Percentiles rank a stretch among this genome's conserved stretches.
Conservation (phyloP, 2,329 filamentous ascomycete species). For the Corniculantispora saksenae region DNA sequence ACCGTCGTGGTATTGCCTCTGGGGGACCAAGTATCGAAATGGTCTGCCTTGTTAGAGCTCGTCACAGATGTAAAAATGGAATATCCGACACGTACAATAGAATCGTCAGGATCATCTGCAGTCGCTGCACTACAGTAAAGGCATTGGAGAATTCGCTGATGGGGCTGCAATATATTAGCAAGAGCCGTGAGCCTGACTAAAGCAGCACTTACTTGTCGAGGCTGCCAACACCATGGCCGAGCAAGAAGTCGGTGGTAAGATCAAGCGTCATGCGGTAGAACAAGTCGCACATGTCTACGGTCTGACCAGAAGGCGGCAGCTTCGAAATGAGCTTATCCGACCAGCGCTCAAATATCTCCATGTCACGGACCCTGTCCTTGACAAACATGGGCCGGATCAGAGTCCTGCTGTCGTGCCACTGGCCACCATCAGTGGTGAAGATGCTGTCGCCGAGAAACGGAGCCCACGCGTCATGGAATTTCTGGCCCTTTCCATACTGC, state of each 20-base stretch:
- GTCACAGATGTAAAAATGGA: background rate
- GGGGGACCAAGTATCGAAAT: constrained; percentile 59
- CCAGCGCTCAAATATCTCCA: constrained; percentile 62
- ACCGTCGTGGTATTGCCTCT: constrained; percentile 59
- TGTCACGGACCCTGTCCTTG: constrained; percentile 47
- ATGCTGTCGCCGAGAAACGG: constrained; percentile 58
- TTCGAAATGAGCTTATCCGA: constrained; percentile 57
- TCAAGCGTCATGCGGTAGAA: constrained; percentile 69
- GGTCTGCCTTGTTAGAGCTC: constrained; percentile 46
- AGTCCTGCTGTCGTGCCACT: constrained; percentile 56
- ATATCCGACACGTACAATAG: constrained; percentile 33
- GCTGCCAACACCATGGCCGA: constrained; percentile 58
- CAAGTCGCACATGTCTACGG: constrained; percentile 61
- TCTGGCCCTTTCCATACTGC: constrained; percentile 50
- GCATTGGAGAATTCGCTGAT: constrained; percentile 65
- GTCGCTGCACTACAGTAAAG: constrained; percentile 68
- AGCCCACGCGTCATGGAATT: constrained; percentile 44
- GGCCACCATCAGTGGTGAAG: constrained; percentile 52
- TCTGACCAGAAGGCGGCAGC: constrained; percentile 55
- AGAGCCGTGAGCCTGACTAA: no score
- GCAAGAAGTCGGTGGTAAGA: constrained; percentile 67
- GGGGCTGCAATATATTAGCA: constrained; percentile 40
- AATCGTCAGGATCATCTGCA: constrained; percentile 64
- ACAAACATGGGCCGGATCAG: constrained; percentile 56
- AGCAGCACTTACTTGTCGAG: constrained; percentile 38